These are phyloP conservation scores for Kentomonas sorsogonicus DNA, from an alignment of 208 protist genomes.

Conservation along the genomic window DNA sequence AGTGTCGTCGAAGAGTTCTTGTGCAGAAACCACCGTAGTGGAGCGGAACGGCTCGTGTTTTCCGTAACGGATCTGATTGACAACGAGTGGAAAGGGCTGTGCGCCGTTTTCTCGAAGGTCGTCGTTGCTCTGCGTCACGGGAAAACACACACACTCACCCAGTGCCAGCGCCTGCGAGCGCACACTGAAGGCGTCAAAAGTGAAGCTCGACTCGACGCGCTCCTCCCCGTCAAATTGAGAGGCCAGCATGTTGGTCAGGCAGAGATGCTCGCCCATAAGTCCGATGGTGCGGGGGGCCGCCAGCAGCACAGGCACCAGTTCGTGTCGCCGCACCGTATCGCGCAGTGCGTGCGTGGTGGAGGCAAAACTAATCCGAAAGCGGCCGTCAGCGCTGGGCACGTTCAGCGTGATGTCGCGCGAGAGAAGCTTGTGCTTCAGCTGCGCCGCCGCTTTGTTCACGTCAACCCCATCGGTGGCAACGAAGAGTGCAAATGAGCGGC, in stretches of 20 bases:
- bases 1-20: too few relatives aligned
- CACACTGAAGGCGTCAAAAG: slow-evolving; percentile 45
- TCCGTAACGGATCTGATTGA: too few relatives aligned
- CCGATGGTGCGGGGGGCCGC: slow-evolving; percentile 37
- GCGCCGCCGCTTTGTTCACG: too few relatives aligned
- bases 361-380: slow-evolving; percentile 41
- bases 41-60: too few relatives aligned
- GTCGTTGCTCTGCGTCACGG: slow-evolving; percentile 21
- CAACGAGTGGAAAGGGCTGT: slow-evolving; percentile 32
- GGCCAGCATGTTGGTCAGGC: slow-evolving; percentile 64
- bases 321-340: slow-evolving; percentile 56
- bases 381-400: slow-evolving; percentile 36
- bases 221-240: slow-evolving; percentile 62
- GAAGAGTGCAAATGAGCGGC: too few relatives aligned
- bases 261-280: slow-evolving; percentile 58
- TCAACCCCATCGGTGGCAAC: too few relatives aligned
- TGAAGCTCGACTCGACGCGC: slow-evolving; percentile 56
- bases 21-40: too few relatives aligned
- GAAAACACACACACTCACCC: slow-evolving; percentile 60
- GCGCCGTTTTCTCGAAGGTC: slow-evolving; percentile 15
- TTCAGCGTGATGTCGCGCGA: slow-evolving; percentile 62
- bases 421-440: slow-evolving; percentile 27
- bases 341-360: slow-evolving; percentile 33
- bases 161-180: slow-evolving; percentile 57
- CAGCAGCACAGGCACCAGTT: slow-evolving; percentile 25